Conservation (phyloP, 805 yeast genomes). For the Lipomyces starkeyi region DNA sequence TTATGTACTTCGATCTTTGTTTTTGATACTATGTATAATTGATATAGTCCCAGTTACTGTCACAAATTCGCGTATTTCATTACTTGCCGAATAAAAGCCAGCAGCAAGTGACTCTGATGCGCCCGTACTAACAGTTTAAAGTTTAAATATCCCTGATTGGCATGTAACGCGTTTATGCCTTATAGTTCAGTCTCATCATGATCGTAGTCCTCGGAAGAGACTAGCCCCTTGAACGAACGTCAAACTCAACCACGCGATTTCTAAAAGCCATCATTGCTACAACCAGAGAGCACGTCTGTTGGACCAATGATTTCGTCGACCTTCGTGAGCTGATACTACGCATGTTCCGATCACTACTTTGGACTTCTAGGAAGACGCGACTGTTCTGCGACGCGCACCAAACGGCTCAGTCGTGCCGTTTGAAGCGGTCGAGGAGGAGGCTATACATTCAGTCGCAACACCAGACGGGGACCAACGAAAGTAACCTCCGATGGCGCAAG, state of each 20-base stretch:
- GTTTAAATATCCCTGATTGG: background rate
- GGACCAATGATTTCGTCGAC: background rate
- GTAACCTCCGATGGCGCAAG: background rate
- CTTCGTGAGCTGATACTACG: background rate
- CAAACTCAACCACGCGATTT: background rate
- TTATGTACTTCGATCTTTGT: background rate
- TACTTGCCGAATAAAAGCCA: no score
- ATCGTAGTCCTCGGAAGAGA: background rate
- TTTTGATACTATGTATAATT: background rate
- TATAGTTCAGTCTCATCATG: background rate
- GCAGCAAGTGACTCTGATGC: no score
- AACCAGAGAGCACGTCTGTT: background rate
- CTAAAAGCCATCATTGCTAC: background rate
- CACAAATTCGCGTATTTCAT: no score
- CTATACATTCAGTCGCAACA: background rate
- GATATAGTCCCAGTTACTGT: no score
- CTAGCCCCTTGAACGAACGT: no score
- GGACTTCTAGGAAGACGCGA: background rate
- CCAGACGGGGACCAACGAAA: background rate
- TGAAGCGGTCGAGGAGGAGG: background rate
- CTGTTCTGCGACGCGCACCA: background rate
- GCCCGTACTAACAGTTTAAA: background rate
- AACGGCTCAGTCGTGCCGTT: background rate
- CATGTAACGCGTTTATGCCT: background rate
- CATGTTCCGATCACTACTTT: slow-evolving; percentile 1